Percentiles rank a stretch among this genome's conserved stretches.
phyloP scores from a whole-genome alignment of 495 filamentous ascomycete species.

The Terfezia boudieri region DNA sequence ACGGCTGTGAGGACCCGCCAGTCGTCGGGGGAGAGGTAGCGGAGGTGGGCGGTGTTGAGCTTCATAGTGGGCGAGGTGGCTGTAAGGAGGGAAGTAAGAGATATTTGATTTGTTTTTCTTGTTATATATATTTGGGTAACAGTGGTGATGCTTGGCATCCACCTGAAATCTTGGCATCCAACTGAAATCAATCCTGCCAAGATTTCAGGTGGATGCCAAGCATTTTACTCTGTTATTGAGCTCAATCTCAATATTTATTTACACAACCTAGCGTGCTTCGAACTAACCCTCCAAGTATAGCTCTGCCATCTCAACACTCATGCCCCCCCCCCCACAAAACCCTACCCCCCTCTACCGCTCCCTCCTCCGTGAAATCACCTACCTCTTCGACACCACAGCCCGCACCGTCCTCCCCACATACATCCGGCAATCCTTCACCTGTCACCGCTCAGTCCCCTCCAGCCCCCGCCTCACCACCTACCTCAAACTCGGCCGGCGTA shows the following conservation, averaged over 20 bases:
- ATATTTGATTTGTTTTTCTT: no score
- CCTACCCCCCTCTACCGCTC: neutral
- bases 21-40: conserved; percentile 78
- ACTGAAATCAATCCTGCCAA: no score
- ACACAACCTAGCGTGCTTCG: no score
- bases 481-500: neutral
- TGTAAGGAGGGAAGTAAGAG: no score
- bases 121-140: no score
- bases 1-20: conserved; percentile 88
- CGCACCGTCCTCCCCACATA: neutral
- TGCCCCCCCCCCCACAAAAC: neutral
- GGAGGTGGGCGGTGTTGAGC: conserved; percentile 74
- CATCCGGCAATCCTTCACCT: neutral
- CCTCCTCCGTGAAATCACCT: neutral
- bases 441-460: neutral
- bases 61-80: conserved; percentile 38
- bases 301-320: no score
- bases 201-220: no score
- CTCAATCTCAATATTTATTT: no score
- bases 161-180: no score
- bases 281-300: no score
- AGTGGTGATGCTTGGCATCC: no score
- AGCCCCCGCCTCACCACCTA: neutral
- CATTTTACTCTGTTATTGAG: no score
- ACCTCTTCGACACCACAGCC: neutral